Evolutionary conservation across 2,329 filamentous ascomycete species (phyloP).

Genomic region (Herpotrichia juniperi): DNA sequence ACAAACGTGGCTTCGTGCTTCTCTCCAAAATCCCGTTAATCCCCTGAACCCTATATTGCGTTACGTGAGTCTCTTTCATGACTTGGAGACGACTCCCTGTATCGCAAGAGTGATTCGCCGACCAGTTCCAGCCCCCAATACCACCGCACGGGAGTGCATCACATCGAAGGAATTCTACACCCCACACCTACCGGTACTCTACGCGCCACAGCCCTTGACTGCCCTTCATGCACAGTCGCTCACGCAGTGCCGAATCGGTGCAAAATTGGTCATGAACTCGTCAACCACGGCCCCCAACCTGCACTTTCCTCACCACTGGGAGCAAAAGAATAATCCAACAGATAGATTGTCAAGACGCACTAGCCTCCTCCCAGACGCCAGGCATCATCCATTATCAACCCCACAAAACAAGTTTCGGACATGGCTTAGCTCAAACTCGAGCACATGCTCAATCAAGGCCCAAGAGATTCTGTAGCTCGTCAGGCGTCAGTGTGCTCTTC

Average conservation of each 20-base stretch:
- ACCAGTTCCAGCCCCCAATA: constrained; percentile 21
- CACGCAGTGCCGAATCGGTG: constrained; percentile 20
- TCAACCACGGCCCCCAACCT: constrained; percentile 13
- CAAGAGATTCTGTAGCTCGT: constrained; percentile 67
- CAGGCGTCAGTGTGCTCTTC: constrained; percentile 76
- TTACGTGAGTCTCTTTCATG: constrained; percentile 3
- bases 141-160: constrained; percentile 7
- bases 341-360: constrained; percentile 22
- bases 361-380: not conserved
- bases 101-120: constrained; percentile 15
- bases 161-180: constrained; percentile 10
- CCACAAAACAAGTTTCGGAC: constrained; percentile 16
- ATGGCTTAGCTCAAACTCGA: constrained; percentile 11
- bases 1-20: not conserved
- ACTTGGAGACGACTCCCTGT: constrained; percentile 14
- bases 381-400: constrained; percentile 12
- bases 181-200: constrained; percentile 17
- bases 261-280: constrained; percentile 17
- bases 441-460: constrained; percentile 30
- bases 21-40: not conserved
- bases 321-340: constrained; percentile 12
- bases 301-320: not conserved
- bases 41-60: not conserved
- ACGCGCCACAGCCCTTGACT: constrained; percentile 30
- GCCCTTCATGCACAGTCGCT: constrained; percentile 28